phyloP scores from a whole-genome alignment of 2,329 filamentous ascomycete genomes.

The Fusarium luffae region DNA sequence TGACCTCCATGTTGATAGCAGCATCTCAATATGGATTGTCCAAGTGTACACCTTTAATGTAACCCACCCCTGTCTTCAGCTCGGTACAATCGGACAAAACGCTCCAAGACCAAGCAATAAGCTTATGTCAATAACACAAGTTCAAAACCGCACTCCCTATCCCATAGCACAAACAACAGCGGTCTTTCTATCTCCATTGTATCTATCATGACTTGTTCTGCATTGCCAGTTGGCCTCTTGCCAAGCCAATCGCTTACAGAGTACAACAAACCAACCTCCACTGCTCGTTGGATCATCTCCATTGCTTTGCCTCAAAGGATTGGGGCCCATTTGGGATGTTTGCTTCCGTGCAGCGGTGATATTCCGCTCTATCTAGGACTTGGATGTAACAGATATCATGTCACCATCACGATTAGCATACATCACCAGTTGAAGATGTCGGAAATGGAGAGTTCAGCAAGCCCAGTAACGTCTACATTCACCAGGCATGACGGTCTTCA shows the following conservation, averaged over 20 bases:
- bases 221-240: not conserved
- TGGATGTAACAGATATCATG: too few species aligned
- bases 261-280: not conserved
- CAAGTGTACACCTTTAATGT: conserved; percentile 3
- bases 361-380: too few species aligned
- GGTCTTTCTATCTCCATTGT: not conserved
- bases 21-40: too few species aligned
- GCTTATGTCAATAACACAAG: not conserved
- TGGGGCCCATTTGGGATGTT: not conserved
- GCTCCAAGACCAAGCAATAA: not conserved
- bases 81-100: conserved; percentile 21
- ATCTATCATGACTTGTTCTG: not conserved
- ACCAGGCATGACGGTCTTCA: not conserved
- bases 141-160: not conserved
- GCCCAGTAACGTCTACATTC: too few species aligned
- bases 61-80: conserved; percentile 15
- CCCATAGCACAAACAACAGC: not conserved
- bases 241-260: not conserved
- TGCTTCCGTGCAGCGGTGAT: too few species aligned
- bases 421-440: not conserved
- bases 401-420: not conserved
- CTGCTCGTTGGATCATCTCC: conserved; percentile 4
- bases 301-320: not conserved
- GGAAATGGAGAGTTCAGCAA: too few species aligned
- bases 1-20: too few species aligned